Evolutionary conservation across 1,284 basidiomycete species (phyloP).

Genomic region (Ceratobasidium sp.): DNA sequence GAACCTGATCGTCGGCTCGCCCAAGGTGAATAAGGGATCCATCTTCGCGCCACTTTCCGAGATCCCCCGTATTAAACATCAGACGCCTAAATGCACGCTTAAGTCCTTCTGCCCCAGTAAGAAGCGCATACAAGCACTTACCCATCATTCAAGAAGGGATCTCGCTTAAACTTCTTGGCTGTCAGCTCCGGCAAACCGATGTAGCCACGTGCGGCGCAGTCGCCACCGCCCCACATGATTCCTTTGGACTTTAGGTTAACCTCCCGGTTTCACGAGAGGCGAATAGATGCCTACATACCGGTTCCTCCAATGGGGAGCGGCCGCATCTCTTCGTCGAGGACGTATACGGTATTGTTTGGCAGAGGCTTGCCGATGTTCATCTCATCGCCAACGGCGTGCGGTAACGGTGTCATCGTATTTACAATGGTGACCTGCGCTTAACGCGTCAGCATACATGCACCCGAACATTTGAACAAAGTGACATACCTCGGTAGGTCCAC

Average conservation of each 20-base stretch:
- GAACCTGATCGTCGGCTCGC: constrained; percentile 68
- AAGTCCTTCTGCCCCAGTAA: constrained; percentile 10
- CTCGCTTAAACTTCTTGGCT: constrained; percentile 64
- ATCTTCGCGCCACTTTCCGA: constrained; percentile 67
- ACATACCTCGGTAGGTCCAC: constrained; percentile 65
- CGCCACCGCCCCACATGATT: constrained; percentile 72
- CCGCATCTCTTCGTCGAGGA: constrained; percentile 66
- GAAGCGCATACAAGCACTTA: constrained; percentile 53
- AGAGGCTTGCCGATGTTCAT: constrained; percentile 69
- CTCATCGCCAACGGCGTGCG: constrained; percentile 61
- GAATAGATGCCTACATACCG: constrained; percentile 23
- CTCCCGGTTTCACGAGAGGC: background rate
- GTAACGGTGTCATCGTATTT: constrained; percentile 64
- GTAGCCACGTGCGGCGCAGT: constrained; percentile 67
- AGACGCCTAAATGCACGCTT: constrained; percentile 57
- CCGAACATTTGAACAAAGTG: constrained; percentile 11
- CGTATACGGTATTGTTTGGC: constrained; percentile 71
- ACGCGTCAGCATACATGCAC: constrained; percentile 31
- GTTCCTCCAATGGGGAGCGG: constrained; percentile 66
- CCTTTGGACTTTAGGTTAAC: constrained; percentile 53
- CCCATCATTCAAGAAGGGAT: constrained; percentile 68
- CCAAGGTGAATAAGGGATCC: constrained; percentile 70
- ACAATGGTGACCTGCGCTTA: constrained; percentile 67
- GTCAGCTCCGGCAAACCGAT: constrained; percentile 68
- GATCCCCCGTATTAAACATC: constrained; percentile 74